These are phyloP conservation scores for Fragilaria crotonensis DNA, from an alignment of 108 stramenopile species.

Conservation along the genomic window DNA sequence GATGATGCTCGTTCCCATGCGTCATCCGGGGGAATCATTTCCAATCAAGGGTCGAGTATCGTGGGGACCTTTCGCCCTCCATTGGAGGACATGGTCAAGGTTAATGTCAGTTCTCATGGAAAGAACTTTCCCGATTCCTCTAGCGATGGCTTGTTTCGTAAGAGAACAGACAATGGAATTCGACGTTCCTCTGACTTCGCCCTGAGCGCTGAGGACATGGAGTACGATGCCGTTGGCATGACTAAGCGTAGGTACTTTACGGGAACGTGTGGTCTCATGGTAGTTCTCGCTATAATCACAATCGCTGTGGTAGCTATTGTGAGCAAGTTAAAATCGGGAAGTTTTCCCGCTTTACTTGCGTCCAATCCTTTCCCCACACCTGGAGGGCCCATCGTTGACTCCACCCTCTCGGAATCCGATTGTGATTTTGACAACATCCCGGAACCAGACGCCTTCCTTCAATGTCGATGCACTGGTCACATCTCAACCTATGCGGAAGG, in stretches of 20 bases:
- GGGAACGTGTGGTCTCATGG: too few species aligned
- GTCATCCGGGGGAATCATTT: neutral
- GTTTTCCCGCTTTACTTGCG: too few species aligned
- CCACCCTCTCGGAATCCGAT: neutral
- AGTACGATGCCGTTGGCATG: neutral
- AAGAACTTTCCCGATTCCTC: neutral
- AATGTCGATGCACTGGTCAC: neutral
- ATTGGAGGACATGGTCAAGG: neutral
- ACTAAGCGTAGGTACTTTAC: too few species aligned
- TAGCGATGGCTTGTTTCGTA: neutral
- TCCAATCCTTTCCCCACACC: too few species aligned
- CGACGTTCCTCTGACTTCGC: neutral
- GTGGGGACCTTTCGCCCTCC: neutral
- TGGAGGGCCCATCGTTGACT: too few species aligned
- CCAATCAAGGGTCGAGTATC: neutral
- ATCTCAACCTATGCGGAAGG: neutral
- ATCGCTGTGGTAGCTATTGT: too few species aligned
- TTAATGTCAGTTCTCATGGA: neutral
- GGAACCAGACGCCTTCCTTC: neutral
- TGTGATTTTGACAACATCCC: neutral
- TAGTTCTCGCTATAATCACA: too few species aligned
- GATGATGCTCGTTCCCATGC: neutral
- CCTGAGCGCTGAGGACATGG: neutral
- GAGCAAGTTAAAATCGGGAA: too few species aligned
- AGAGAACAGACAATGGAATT: neutral